Conservation (phyloP, 768 basidiomycete genomes). For the Hypsizygus marmoreus region DNA sequence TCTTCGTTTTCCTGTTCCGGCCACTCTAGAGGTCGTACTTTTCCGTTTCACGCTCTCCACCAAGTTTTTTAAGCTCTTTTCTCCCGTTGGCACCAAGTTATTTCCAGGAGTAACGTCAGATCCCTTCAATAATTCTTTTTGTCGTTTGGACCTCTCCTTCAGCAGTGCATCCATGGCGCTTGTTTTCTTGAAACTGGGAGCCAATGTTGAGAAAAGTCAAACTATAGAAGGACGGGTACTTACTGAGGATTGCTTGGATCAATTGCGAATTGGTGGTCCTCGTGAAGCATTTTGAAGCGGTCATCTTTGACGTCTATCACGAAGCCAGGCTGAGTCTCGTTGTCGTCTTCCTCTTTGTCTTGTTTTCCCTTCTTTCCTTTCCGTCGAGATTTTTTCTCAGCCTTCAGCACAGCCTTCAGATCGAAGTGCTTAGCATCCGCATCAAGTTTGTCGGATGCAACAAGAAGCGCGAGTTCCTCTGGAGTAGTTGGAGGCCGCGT, state of each 20-base stretch:
- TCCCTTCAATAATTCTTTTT: conserved; percentile 35
- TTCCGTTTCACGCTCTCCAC: conserved; percentile 91
- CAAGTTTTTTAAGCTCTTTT: conserved; percentile 57
- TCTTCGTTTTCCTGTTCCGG: conserved; percentile 40
- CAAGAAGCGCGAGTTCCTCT: conserved; percentile 67
- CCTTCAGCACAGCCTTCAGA: conserved; percentile 84
- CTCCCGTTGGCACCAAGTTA: conserved; percentile 5
- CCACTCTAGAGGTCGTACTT: conserved; percentile 36
- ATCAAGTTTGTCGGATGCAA: conserved; percentile 53
- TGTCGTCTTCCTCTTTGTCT: conserved; percentile 45
- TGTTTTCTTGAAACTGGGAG: conserved; percentile 84
- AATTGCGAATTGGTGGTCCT: conserved; percentile 91
- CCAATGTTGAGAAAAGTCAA: conserved; percentile 13
- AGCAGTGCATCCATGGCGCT: conserved; percentile 86
- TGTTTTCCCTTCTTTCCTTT: conserved; percentile 48
- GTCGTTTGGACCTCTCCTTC: conserved; percentile 76
- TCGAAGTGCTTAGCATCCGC: conserved; percentile 81
- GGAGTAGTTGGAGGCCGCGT: conserved; percentile 49
- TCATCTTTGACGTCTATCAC: conserved; percentile 82
- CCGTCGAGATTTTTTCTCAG: conserved; percentile 66
- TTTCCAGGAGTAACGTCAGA: conserved; percentile 13
- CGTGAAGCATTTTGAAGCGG: conserved; percentile 85
- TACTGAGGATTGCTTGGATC: conserved; percentile 96
- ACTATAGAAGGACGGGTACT: conserved; percentile 30
- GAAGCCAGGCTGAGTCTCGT: conserved; percentile 82